Conservation (phyloP, 371 early-diverging fungal species). For the Haplosporangium sp. region DNA sequence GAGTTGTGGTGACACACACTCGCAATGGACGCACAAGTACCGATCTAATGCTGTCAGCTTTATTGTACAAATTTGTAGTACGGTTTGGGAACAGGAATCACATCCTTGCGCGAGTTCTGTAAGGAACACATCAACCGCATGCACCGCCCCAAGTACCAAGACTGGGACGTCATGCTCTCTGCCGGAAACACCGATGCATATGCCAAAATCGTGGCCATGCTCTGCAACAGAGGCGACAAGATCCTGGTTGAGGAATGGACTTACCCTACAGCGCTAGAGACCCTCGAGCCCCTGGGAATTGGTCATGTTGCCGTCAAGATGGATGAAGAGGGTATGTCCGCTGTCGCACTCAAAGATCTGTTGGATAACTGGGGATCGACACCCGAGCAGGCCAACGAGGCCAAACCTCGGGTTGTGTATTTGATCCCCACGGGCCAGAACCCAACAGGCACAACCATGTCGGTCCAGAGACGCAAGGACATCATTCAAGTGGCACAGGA, state of each 20-base stretch:
- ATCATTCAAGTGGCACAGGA: slow-evolving; percentile 69
- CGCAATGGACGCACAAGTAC: no score
- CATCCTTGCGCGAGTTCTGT: slow-evolving; percentile 44
- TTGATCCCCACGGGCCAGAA: slow-evolving; percentile 80
- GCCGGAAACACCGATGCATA: slow-evolving; percentile 73
- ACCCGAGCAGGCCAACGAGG: slow-evolving; percentile 25
- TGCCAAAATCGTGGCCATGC: slow-evolving; percentile 65
- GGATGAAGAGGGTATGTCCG: slow-evolving; percentile 70
- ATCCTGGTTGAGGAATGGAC: slow-evolving; percentile 81
- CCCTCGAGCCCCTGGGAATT: slow-evolving; percentile 69
- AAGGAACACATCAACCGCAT: slow-evolving; percentile 49
- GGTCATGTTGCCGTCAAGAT: slow-evolving; percentile 62
- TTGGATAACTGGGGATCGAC: slow-evolving; percentile 54
- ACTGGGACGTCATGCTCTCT: slow-evolving; percentile 68
- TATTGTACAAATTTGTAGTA: slow-evolving; percentile 24
- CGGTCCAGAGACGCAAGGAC: slow-evolving; percentile 66
- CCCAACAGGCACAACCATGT: slow-evolving; percentile 76
- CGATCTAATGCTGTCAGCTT: no score
- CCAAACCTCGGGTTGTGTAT: slow-evolving; percentile 66
- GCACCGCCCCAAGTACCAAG: slow-evolving; percentile 67
- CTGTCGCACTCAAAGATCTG: slow-evolving; percentile 59
- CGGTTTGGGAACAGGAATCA: slow-evolving; percentile 37
- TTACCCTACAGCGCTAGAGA: slow-evolving; percentile 80
- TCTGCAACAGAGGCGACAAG: slow-evolving; percentile 67
- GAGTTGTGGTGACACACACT: no score